Conservation (phyloP, 148 eudicot genomes). For the Chenopodium album region DNA sequence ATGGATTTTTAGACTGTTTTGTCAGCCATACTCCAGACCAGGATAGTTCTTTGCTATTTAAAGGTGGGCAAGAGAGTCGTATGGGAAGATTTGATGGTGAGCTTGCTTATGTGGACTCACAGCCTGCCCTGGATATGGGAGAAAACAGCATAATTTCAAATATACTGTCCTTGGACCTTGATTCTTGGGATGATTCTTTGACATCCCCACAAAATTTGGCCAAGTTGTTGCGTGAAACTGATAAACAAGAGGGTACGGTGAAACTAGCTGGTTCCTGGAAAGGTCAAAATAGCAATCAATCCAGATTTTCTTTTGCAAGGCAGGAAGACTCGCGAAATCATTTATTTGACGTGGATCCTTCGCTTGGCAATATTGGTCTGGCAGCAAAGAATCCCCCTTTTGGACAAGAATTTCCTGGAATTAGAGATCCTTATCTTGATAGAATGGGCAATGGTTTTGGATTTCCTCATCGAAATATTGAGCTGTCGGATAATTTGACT, state of each 20-base stretch:
- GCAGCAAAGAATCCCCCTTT: constrained; percentile 32
- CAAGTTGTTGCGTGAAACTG: constrained; percentile 63
- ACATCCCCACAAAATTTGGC: constrained; percentile 74
- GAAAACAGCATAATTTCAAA: constrained; percentile 89
- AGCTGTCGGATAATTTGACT: constrained; percentile 40
- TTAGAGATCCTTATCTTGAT: constrained; percentile 38
- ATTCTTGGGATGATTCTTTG: constrained; percentile 76
- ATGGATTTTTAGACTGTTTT: constrained; percentile 42
- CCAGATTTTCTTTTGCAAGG: constrained; percentile 97
- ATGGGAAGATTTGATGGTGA: constrained; percentile 46
- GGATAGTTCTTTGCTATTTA: constrained; percentile 38
- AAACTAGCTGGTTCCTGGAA: constrained; percentile 53
- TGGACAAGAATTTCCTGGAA: constrained; percentile 43
- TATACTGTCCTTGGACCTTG: constrained; percentile 77
- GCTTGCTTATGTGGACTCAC: constrained; percentile 27
- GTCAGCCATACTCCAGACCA: constrained; percentile 29
- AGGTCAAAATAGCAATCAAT: constrained; percentile 69
- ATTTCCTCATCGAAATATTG: constrained; percentile 41
- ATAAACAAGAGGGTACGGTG: constrained; percentile 46
- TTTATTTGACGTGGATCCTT: constrained; percentile 35
- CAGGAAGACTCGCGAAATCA: constrained; percentile 55
- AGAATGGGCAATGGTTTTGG: constrained; percentile 46
- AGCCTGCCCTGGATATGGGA: constrained; percentile 47
- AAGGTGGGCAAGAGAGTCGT: constrained; percentile 36
- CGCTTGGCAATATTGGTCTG: constrained; percentile 40